Evolutionary conservation across 1,284 basidiomycete species (phyloP), one percentile per base, ranked within the genome.

Genomic region (Athelia sp.): DNA sequence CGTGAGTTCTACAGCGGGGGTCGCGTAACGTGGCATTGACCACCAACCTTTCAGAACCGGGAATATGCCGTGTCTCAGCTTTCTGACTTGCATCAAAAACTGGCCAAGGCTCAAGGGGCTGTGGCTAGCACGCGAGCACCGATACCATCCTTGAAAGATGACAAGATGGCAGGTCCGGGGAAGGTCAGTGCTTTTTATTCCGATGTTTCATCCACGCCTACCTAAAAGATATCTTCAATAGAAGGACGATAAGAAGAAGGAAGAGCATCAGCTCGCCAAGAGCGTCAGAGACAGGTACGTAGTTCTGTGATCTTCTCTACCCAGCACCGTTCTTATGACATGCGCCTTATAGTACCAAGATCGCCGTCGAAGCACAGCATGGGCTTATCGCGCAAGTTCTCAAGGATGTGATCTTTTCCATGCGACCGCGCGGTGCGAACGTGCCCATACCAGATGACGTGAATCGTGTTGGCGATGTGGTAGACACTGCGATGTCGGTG

Each of bases 31-130:
- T 46, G 54, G 24, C 46, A 40, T 14, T n/a, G 8, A 48, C 13
- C 11, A 15, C 26, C 26, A 47, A 46, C 3, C 14, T 19, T 17
- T 11, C 59, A 97, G 94, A 97, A 97, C 60, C 87, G 92, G 38
- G 87, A 87, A 49, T 97, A 97, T 63, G 86, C 89, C 1, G 92
- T 93, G 0, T 88, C 90, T 0, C 94, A 98, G 64, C 74, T 98
- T 2, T 70, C 78, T 15, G 95, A 98, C 68, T 71, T 99, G 36
- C 90, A 90, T 36, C 84, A 90, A 65, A 98, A 98, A 67, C 73
- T 98, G 21, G 68, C 76, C 2, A 88, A 82, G 62, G 82, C 82
- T 2, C 79, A 82, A 56, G 62, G 66, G 1, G 62, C 74, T 3
- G 75, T 90, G 0, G 58, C 70, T 1, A 74, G 64, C 34, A 87